A percentile compares a stretch with the other conserved stretches of the same genome.
Conservation (phyloP, 2,329 filamentous ascomycete genomes). For the Venturia carpophila region DNA sequence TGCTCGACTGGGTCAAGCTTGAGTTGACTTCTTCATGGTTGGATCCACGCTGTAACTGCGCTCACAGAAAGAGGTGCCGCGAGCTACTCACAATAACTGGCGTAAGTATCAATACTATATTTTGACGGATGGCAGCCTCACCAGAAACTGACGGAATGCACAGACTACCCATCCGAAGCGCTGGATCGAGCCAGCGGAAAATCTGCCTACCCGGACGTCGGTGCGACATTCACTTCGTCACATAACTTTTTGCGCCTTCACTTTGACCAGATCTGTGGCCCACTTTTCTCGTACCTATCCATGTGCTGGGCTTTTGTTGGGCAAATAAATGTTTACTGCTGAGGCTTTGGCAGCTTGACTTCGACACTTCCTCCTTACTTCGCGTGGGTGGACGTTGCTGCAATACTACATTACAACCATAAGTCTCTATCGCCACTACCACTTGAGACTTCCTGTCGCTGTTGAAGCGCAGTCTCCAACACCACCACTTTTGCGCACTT, state of each 20-base stretch:
- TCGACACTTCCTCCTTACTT: constrained; percentile 1
- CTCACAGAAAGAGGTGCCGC: not conserved
- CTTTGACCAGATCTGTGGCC: not conserved
- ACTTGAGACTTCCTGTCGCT: not conserved
- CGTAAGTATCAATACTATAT: not conserved
- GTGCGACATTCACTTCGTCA: not conserved
- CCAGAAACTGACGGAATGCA: not conserved
- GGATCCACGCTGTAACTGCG: not conserved
- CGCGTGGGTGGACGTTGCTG: not conserved
- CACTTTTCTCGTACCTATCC: not conserved
- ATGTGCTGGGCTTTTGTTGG: constrained; percentile 8
- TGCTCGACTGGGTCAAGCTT: not conserved
- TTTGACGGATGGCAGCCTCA: not conserved
- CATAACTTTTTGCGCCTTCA: not conserved
- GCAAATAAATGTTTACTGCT: not conserved
- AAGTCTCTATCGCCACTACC: not conserved
- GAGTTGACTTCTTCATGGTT: not conserved
- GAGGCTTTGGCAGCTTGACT: not conserved
- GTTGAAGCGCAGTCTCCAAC: not conserved
- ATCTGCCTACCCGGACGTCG: not conserved
- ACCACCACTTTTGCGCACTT: not conserved
- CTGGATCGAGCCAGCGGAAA: not conserved
- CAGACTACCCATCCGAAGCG: not conserved
- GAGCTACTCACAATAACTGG: not conserved
- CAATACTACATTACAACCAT: not conserved